These are phyloP conservation scores for Simplicillium sp. DNA, from an alignment of 2,329 filamentous ascomycete genomes.

Conservation along the genomic window DNA sequence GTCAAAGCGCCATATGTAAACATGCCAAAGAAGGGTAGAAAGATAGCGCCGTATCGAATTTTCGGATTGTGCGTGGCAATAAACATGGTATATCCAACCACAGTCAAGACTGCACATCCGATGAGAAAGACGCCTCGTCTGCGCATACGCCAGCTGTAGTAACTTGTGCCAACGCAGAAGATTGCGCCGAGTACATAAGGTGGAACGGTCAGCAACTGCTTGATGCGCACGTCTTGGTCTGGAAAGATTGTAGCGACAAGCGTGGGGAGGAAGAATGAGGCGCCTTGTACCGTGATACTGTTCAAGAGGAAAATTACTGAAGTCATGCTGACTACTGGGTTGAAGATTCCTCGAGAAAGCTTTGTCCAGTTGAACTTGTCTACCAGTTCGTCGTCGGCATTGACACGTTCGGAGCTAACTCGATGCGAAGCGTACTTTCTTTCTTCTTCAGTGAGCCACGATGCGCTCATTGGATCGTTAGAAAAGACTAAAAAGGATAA, in stretches of 20 bases:
- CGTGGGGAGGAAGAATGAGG: slow-evolving; percentile 63
- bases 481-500: slow-evolving; percentile 54
- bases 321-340: slow-evolving; percentile 42
- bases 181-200: slow-evolving; percentile 59
- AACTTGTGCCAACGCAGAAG: slow-evolving; percentile 50
- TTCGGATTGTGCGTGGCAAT: slow-evolving; percentile 38
- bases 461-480: slow-evolving; percentile 54
- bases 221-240: slow-evolving; percentile 39
- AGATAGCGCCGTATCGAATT: slow-evolving; percentile 58
- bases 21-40: slow-evolving; percentile 53
- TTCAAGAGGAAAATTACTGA: slow-evolving; percentile 52
- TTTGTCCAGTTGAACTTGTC: slow-evolving; percentile 53
- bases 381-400: slow-evolving; percentile 42
- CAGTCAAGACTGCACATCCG: slow-evolving; percentile 46
- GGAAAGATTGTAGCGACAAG: slow-evolving; percentile 64
- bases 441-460: slow-evolving; percentile 55
- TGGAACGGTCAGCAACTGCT: slow-evolving; percentile 62
- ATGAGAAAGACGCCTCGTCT: slow-evolving; percentile 51
- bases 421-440: slow-evolving; percentile 53
- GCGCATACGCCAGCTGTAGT: slow-evolving; percentile 49
- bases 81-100: slow-evolving; percentile 62
- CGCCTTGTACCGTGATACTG: slow-evolving; percentile 63
- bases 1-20: slow-evolving; percentile 55
- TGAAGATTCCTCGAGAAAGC: slow-evolving; percentile 51
- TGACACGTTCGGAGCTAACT: slow-evolving; percentile 48